phyloP scores from a whole-genome alignment of 1,284 basidiomycete species.

The Moniliophthora roreri region DNA sequence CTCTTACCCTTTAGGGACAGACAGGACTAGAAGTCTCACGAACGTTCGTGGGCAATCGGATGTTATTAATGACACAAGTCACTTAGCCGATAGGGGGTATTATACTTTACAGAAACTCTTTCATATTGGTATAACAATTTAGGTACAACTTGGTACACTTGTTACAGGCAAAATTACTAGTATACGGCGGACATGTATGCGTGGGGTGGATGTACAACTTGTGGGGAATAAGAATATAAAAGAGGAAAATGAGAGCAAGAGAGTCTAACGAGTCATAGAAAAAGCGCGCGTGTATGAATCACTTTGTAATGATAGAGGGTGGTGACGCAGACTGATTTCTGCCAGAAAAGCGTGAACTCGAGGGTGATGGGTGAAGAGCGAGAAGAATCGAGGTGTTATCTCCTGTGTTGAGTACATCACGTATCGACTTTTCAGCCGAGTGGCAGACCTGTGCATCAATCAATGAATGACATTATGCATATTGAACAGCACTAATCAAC shows the following conservation, averaged over 20 bases:
- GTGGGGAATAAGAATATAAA: not conserved
- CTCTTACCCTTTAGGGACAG: not conserved
- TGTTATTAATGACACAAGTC: too few relatives aligned
- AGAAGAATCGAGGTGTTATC: slow-evolving; percentile 67
- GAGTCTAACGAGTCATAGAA: not conserved
- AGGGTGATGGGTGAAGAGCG: slow-evolving; percentile 30
- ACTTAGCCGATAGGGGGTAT: slow-evolving; percentile 1
- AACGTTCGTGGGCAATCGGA: slow-evolving; percentile 2
- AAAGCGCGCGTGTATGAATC: not conserved
- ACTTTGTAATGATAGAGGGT: slow-evolving; percentile 18
- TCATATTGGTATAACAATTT: not conserved
- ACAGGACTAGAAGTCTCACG: not conserved
- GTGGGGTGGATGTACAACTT: not conserved
- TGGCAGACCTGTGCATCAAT: slow-evolving; percentile 54
- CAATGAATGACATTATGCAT: slow-evolving; percentile 8
- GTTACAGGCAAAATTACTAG: not conserved
- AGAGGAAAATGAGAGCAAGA: not conserved
- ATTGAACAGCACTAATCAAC: slow-evolving; percentile 26
- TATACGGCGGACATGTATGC: not conserved
- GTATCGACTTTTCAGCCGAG: slow-evolving; percentile 68
- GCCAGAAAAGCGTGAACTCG: slow-evolving; percentile 16
- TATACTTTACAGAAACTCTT: not conserved
- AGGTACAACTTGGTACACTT: not conserved
- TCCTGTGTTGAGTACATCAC: slow-evolving; percentile 61
- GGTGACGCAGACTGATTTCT: not conserved